Base-by-base conservation (phyloP, 371 early-diverging fungal genomes). In the Mucor velutinosus region DNA sequence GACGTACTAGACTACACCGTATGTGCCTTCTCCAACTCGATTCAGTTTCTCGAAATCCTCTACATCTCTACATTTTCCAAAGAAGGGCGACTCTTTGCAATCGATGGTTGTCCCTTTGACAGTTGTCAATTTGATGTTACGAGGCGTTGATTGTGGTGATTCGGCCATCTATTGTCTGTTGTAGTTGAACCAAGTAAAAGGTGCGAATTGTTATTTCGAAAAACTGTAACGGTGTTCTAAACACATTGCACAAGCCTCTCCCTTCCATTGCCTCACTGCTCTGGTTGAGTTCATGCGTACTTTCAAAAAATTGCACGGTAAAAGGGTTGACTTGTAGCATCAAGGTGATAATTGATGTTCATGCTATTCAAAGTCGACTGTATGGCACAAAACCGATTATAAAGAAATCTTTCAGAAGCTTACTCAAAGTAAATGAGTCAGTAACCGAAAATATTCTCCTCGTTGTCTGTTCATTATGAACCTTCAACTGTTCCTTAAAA, bases 1-100 rank as follows among this genome's bases (percentile, higher is more conserved):
- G 43, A 76, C 86, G 75, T 84, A 87, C 88, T 89, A 95, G 7
- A 96, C 96, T 23, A 94, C 89, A n/a, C 96, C 97, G 74, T 93
- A 93, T 19, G 94, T 93, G 63, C 94, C 94, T 72, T 92, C 90
- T 51, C 92, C 92, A 4, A 92, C 82, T 62, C 88, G 81, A 72
- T 86, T 86, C n/a, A 90, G 65, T 67, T 89, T 89, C 61, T 89
- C 81, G 69, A 87, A 92, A 39, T 87, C 86, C 21, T 90, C 88
- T 0, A 90, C 89, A 55, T 86, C 80, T 30, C 87, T 78, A 60
- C 90, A 90, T 35, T 78, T 74, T 6, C 92, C 92, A 61, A 73
- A 83, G 57, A 83, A 83, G 0, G 84, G 77, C 3, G 53, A 27
- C 30, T 76, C 77, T 39, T 71, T 72, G 65, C 72, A 81, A 23